Base-by-base conservation (phyloP, 2,329 filamentous ascomycete species). In the Cladorrhinum sp. region DNA sequence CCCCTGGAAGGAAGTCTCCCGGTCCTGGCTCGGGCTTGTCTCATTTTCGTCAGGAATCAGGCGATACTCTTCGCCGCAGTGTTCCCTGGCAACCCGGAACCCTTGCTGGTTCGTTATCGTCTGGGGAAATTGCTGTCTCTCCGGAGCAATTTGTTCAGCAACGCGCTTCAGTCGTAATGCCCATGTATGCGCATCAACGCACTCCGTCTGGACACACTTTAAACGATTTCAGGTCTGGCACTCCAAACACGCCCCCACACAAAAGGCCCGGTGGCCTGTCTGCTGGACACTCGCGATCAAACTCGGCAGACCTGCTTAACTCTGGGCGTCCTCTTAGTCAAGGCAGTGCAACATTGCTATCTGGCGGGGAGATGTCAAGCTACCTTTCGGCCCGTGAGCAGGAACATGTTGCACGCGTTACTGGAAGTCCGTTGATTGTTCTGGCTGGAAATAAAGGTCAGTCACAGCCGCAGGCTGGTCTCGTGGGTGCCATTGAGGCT, bases 91-190 rank as follows among this genome's bases (percentile, higher is more conserved):
- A 92, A 66, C 92, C 93, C 5, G 87, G 83, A 36, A 84, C 85
- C 70, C 77, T 79, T 2, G 74, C 78, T 36, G 76, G 78, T 12
- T 79, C 78, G 9, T 22, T 12, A 16, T 78, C 78, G 18, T 75
- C 78, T 25, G 73, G 78, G 13, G 79, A 81, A n/a, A 80, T 76
- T 48, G 76, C 75, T 8, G 70, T 96, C 12, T 90, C 88, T 3
- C 82, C 92, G 0, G 91, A 96, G 72, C 86, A 96, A 67, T 96
- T 89, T 75, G 91, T 96, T 5, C 86, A 92, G 68, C 88, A 93
- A 67, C 86, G 91, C 63, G 88, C 87, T 22, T 79, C 85, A 3
- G 78, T 81, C 52, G 41, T 18, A 22, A 80, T 80, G 5, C 81
- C 86, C 16, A 69, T 82, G 45, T 83, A 85, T 71, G 76, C 79